phyloP scores from a whole-genome alignment of 2,329 filamentous ascomycete genomes.

The Colletotrichum sp. region DNA sequence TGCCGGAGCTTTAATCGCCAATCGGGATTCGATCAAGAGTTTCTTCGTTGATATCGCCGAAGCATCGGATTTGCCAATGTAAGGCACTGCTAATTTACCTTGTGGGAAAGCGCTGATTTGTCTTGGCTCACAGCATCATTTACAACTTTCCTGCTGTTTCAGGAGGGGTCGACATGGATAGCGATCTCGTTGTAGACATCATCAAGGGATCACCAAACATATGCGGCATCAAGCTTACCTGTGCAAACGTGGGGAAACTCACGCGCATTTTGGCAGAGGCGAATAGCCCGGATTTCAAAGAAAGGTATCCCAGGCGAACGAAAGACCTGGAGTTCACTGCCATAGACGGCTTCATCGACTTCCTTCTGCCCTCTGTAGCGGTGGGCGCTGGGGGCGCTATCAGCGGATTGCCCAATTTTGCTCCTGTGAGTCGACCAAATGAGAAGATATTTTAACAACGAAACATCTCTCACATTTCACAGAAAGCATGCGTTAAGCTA shows the following conservation, averaged over 20 bases:
- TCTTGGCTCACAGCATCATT: neutral
- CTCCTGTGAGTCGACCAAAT: neutral
- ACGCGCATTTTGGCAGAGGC: neutral
- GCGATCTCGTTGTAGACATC: constrained; percentile 61
- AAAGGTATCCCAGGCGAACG: constrained; percentile 3
- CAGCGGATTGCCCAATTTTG: neutral
- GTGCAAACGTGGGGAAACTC: constrained; percentile 37
- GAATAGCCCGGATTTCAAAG: neutral
- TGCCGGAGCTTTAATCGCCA: neutral
- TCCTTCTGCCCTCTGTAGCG: constrained; percentile 28
- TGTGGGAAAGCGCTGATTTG: neutral
- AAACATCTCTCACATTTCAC: neutral
- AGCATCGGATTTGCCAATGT: neutral
- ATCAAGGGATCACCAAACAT: constrained; percentile 56
- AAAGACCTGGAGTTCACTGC: constrained; percentile 24
- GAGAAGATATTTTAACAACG: neutral
- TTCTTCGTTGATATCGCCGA: neutral
- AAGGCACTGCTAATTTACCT: neutral
- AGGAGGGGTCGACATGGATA: constrained; percentile 64
- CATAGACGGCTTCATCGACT: constrained; percentile 31
- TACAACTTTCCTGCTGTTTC: neutral
- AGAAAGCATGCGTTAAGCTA: neutral
- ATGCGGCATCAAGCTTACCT: constrained; percentile 72
- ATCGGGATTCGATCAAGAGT: neutral
- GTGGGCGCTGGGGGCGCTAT: constrained; percentile 10